phyloP scores from a whole-genome alignment of 2,329 filamentous ascomycete species.

The Rasamsonia emersonii region DNA sequence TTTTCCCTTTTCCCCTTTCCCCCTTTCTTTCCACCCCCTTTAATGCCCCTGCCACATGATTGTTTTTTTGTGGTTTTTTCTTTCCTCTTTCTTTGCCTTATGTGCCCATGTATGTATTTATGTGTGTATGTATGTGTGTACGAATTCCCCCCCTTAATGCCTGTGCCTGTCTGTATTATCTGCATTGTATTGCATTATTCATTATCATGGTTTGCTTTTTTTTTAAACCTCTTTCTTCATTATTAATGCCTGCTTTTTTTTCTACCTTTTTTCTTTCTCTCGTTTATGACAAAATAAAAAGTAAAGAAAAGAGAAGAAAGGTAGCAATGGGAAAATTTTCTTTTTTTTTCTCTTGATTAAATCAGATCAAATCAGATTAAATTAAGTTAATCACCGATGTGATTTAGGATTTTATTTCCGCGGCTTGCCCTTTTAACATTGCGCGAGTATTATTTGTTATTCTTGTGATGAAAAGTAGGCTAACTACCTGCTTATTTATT shows the following conservation, averaged over 20 bases:
- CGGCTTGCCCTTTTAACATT: too few relatives aligned
- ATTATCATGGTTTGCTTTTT: background rate
- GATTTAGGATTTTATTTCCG: too few relatives aligned
- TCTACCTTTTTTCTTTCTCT: background rate
- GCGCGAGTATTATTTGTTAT: too few relatives aligned
- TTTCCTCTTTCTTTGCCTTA: background rate
- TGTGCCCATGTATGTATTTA: background rate
- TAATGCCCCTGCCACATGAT: too few relatives aligned
- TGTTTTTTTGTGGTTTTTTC: background rate
- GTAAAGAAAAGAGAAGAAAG: slow-evolving; percentile 1
- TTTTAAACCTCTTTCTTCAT: background rate
- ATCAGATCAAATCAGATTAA: background rate
- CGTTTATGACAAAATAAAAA: background rate
- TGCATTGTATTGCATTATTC: background rate
- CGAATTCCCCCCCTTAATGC: too few relatives aligned
- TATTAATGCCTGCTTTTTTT: background rate
- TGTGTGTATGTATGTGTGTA: too few relatives aligned
- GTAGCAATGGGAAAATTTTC: slow-evolving; percentile 6
- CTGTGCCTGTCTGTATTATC: too few relatives aligned
- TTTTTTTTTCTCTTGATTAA: slow-evolving; percentile 4
- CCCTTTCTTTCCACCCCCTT: too few relatives aligned
- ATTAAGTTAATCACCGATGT: background rate
- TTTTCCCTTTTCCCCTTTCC: background rate
- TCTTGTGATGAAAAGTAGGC: too few relatives aligned
- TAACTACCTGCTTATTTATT: too few relatives aligned